These are phyloP conservation scores for Lactifluus hygrophoroides DNA, from an alignment of 768 basidiomycete species.

Conservation along the genomic window DNA sequence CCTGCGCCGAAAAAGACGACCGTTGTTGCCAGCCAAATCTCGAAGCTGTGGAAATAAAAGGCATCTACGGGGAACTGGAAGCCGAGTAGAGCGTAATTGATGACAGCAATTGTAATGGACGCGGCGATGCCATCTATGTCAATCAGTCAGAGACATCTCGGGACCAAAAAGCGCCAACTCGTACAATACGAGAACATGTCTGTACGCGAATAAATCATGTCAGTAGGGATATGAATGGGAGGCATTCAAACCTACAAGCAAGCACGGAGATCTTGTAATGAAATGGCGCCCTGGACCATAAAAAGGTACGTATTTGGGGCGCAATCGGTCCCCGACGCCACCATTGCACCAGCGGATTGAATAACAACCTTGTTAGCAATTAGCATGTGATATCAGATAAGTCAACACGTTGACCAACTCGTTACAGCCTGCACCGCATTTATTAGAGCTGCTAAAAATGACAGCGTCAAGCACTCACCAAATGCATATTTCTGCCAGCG, in stretches of 20 bases:
- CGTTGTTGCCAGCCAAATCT: conserved; percentile 70
- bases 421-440: conserved; percentile 40
- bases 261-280: conserved; percentile 48
- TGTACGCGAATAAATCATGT: conserved; percentile 11
- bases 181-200: conserved; percentile 47
- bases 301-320: conserved; percentile 63
- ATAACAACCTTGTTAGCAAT: conserved; percentile 34
- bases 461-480: conserved; percentile 33
- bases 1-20: conserved; percentile 74
- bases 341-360: conserved; percentile 79
- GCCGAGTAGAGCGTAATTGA: conserved; percentile 71
- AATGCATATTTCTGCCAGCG: conserved; percentile 89
- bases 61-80: conserved; percentile 66
- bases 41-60: conserved; percentile 72
- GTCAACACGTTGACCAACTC: conserved; percentile 28
- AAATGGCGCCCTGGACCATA: conserved; percentile 54
- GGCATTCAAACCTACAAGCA: conserved; percentile 33
- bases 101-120: conserved; percentile 52
- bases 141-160: not conserved
- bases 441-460: not conserved
- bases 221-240: not conserved
- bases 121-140: conserved; percentile 47
- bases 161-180: conserved; percentile 19
- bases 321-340: conserved; percentile 74
- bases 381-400: conserved; percentile 26